Base-by-base conservation (phyloP, 2,329 filamentous ascomycete species). In the Fusarium subtropicale region DNA sequence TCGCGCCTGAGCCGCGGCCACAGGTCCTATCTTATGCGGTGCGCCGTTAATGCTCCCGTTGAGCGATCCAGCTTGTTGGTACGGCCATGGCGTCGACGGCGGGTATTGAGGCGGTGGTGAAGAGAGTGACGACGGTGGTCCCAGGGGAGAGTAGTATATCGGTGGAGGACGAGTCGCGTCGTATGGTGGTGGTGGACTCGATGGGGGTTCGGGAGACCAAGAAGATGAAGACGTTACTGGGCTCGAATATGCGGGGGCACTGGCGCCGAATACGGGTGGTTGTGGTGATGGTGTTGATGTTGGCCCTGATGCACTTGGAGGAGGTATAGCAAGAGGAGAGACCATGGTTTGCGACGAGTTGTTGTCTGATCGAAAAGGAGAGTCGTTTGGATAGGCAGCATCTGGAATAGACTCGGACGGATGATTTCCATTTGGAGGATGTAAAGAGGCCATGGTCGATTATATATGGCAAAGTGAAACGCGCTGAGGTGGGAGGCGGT, bases 341-440 rank as follows among this genome's bases (percentile, higher is more conserved):
- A 39, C 50, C 33, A 45, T 54, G n/a, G n/a, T 20, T 44, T 67
- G 58, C 16, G 62, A 26, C n/a, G 61, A 51, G 44, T 38, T 64
- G n/a, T 68, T 48, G 45, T 64, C 60, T 20, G 68, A 68, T 44
- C 66, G 76, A 59, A 76, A 77, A 8, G 71, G 63, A n/a, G 76
- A 69, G 53, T 77, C 76, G 39, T 76, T 72, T 6, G 76, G 76
- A 42, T 76, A 77, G 38, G 76, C 76, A 48, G 76, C 74, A 28
- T 76, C 66, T 50, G 71, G 75, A 28, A 77, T 77, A 18, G 75
- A 74, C 28, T 75, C 62, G 24, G 76, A 77, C 11, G 76, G 76
- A 47, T 77, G 75, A 33, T 55, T 67, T 57, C 62, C 56, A 52
- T 67, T 58, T 9, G 47, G 62, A 31, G 58, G 13, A 31, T 69